A percentile compares a stretch with the other conserved stretches of the same genome.
These are phyloP conservation scores for Rutstroemia sydowiana DNA, from an alignment of 2,329 filamentous ascomycete genomes.

Conservation along the genomic window DNA sequence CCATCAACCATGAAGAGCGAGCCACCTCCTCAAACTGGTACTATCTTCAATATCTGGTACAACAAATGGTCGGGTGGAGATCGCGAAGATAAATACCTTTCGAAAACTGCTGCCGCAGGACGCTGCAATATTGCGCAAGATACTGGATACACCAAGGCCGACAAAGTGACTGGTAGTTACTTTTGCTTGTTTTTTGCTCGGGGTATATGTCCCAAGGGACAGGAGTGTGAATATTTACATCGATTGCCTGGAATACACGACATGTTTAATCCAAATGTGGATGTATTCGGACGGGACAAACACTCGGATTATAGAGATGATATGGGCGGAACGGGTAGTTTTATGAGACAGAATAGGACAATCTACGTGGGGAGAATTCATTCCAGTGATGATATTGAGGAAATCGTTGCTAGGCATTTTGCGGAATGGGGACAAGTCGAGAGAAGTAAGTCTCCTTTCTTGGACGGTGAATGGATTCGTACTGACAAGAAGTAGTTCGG, in stretches of 20 bases:
- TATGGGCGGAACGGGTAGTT: constrained; percentile 94
- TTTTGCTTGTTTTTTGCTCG: constrained; percentile 91
- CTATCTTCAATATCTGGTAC: constrained; percentile 98
- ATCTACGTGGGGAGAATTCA: constrained; percentile 91
- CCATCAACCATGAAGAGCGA: constrained; percentile 74
- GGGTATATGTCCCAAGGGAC: constrained; percentile 75
- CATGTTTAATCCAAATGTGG: constrained; percentile 86
- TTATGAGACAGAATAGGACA: constrained; percentile 89
- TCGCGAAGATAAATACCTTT: constrained; percentile 82
- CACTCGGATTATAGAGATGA: constrained; percentile 90
- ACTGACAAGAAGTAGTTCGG: constrained; percentile 42
- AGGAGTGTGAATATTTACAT: constrained; percentile 92
- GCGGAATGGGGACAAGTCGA: constrained; percentile 95
- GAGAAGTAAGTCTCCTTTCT: constrained; percentile 42
- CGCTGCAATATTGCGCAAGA: constrained; percentile 83
- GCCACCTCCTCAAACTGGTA: constrained; percentile 85
- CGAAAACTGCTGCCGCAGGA: constrained; percentile 71
- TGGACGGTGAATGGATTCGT: neutral
- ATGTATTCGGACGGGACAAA: constrained; percentile 93
- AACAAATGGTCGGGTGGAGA: constrained; percentile 98
- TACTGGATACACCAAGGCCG: constrained; percentile 70
- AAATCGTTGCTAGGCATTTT: constrained; percentile 90
- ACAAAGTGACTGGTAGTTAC: constrained; percentile 70
- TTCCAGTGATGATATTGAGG: constrained; percentile 93
- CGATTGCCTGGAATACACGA: constrained; percentile 80